Base-by-base conservation (phyloP, 495 filamentous ascomycete species). In the Penicillium desertorum region DNA sequence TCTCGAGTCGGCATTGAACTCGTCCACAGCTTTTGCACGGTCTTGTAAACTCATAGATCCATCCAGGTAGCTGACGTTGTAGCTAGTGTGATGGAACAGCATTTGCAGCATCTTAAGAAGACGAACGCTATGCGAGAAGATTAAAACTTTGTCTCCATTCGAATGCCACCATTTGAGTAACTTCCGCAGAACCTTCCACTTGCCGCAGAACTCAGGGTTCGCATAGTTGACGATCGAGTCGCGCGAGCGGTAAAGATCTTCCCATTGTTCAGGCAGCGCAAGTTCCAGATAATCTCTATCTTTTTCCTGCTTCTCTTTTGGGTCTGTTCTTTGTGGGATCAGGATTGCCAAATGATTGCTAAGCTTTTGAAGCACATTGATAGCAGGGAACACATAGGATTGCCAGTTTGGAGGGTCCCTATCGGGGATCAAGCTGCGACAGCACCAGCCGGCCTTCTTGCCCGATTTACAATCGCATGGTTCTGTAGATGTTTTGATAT, bases 151-250 rank as follows among this genome's bases (percentile, higher is more conserved):
- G 69, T 98, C 92, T 7, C 89, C 90, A 63, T 87, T 92, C 17
- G 78, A 76, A 65, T 96, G 84, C 94, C 94, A 98, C 72, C 92
- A 94, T 23, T 83, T 84, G 0, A 98, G 81, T 4, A 98, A 79
- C 62, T 91, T 95, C 55, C 85, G 86, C 14, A 98, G 76, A 17
- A 98, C 83, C 71, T 92, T 92, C 94, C 94, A 98, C 71, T 98
- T 98, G 3, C 94, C 94, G 65, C 94, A 98, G 62, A 93, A 96
- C 50, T 96, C 89, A 0, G 90, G 88, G 58, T 96, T 93, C 17
- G 92, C 85, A 60, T 88, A 91, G 67, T 87, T 91, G 39, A 89
- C 71, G 51, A 98, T 85, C 0, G 84, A 89, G 50, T 97, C 90
- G 54, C 89, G 81, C 20, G 84, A 84, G 11, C 76, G 75, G 62